Base-by-base conservation (phyloP, 139 green algal species). In the Mesotaenium endlicherianum region DNA sequence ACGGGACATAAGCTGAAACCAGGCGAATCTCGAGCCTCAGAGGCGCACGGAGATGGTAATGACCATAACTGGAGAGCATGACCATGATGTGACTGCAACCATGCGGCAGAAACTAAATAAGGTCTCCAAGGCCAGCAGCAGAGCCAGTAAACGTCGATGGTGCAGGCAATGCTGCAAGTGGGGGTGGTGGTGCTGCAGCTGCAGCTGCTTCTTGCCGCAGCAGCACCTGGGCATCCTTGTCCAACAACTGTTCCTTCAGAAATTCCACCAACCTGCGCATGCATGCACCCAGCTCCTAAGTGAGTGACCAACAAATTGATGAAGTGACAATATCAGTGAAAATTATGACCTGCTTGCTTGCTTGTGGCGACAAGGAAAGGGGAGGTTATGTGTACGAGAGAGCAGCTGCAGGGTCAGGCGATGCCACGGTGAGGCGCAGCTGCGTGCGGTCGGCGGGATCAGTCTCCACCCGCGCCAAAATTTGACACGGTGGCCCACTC, bases 361-460 rank as follows among this genome's bases (percentile, higher is more conserved):
- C 26, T 34, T 64, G 50, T 26, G 26, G 20, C 20, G 20, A 64
- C 20, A 20, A 64, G 26, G 26, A 34, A 64, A 64, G 20, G 50
- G 26, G 50, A 64, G 50, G 20, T 64, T n/a, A n/a, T n/a, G 50
- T 64, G 50, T 64, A 26, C 50, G 50, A 64, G 20, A 64, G 50
- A 64, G 50, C 26, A 26, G 80, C 58, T 3, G 70, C 53, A 17
- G 85, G 76, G 49, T 91, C 76, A 1, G 83, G 70, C 8, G 81
- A 84, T 0, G 69, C 75, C 2, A 94, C 92, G 1, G 93, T 96
- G 26, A 96, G 86, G 26, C 93, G 83, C 85, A 95, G 93, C 75
- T 95, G 91, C 45, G 70, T 71, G 47, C 87, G 87, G 76, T 91
- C 91, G 59, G 91, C 86, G 0, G 93, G 92, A 82, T 96, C 93